Base-by-base conservation (phyloP, 768 basidiomycete genomes). In the Heimioporus sp. region DNA sequence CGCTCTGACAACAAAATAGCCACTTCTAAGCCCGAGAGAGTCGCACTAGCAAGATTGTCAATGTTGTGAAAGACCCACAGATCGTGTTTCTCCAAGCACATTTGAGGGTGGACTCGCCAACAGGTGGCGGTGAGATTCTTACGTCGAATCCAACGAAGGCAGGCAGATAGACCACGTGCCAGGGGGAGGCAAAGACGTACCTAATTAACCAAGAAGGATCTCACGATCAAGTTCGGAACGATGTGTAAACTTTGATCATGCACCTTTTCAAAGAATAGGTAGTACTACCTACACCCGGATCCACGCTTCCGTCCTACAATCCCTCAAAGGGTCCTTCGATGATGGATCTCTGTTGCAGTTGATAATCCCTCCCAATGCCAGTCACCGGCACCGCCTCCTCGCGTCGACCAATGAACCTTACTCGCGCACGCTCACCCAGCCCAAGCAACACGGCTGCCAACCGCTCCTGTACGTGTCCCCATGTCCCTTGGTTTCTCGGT, bases 401-500 rank as follows among this genome's bases (percentile, higher is more conserved):
- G 55, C 70, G 76, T 61, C 92, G 73, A 4, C 92, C 91, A n/a
- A 72, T 63, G 66, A 85, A 92, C 52, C 54, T 63, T 43, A 90
- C 62, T 58, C 63, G 53, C 50, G 58, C 52, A 61, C 55, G 32
- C 12, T 55, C 51, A 52, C 77, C 69, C 68, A 71, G 54, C 41
- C 59, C 68, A 19, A 67, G 65, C 58, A 92, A 64, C 30, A 91
- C 77, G 24, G 5, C 63, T 7, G 72, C 71, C 49, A 92, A 69
- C 57, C 92, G 73, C 2, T 74, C 73, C 35, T 65, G 67, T 39
- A 91, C 86, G 70, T 90, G 87, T 12, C 72, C 66, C 74, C 78
- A 94, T 3, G 87, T 81, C 2, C 93, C 93, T 67, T 95, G 92
- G 64, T 97, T 96, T 64, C 75, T 80, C 3, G 92, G 86, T 63